phyloP scores from a whole-genome alignment of 805 yeast species.

The Ogataea allantospora region DNA sequence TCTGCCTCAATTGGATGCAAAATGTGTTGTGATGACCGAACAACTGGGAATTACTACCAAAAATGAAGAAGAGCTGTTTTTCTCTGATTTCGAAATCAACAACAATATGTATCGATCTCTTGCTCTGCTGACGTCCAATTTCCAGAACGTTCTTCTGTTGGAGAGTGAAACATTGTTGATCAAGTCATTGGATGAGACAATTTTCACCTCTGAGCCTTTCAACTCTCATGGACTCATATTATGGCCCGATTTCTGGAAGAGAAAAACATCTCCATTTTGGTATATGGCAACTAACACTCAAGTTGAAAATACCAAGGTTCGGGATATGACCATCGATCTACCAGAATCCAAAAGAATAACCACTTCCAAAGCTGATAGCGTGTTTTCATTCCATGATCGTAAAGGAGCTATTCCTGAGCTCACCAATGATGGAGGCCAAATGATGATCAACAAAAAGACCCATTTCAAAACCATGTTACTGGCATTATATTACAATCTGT shows the following conservation, averaged over 20 bases:
- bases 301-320: conserved; percentile 34
- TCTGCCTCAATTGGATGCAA: conserved; percentile 50
- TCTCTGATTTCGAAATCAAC: conserved; percentile 39
- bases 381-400: conserved; percentile 28
- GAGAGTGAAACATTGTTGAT: conserved; percentile 47
- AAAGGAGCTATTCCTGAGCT: conserved; percentile 48
- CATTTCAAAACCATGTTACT: conserved; percentile 48
- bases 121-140: conserved; percentile 43
- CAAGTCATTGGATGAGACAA: conserved; percentile 37
- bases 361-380: conserved; percentile 25
- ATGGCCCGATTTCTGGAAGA: conserved; percentile 85
- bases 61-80: conserved; percentile 38
- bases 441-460: conserved; percentile 45
- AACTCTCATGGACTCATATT: conserved; percentile 50
- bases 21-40: conserved; percentile 54
- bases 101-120: conserved; percentile 35
- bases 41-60: conserved; percentile 40
- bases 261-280: conserved; percentile 69
- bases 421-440: conserved; percentile 51
- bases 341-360: conserved; percentile 24
- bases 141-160: conserved; percentile 44
- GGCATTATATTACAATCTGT: conserved; percentile 48
- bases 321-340: conserved; percentile 31
- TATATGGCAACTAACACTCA: conserved; percentile 58
- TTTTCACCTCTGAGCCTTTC: conserved; percentile 48